Percentiles rank a stretch among this genome's conserved stretches.
Conservation (phyloP, 2,329 filamentous ascomycete species). For the Plenodomus tracheiphilus region DNA sequence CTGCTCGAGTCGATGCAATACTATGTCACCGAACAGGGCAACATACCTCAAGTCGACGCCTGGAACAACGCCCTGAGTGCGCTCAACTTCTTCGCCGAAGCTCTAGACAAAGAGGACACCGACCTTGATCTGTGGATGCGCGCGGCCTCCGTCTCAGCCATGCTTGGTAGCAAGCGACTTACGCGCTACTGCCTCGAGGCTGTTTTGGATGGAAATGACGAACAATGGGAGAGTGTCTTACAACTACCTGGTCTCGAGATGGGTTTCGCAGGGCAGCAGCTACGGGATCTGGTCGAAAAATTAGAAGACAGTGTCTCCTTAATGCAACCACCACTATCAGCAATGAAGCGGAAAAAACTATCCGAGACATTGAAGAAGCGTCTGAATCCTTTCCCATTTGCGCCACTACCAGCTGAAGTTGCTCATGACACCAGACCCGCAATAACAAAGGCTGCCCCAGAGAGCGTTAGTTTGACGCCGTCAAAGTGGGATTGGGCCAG, state of each 20-base stretch:
- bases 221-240: conserved; percentile 56
- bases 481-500: conserved; percentile 51
- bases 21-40: conserved; percentile 42
- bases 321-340: conserved; percentile 54
- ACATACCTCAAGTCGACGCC: conserved; percentile 39
- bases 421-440: conserved; percentile 12
- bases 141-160: conserved; percentile 59
- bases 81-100: conserved; percentile 61
- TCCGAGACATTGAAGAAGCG: conserved; percentile 57
- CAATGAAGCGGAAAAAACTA: conserved; percentile 55
- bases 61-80: conserved; percentile 34
- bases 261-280: conserved; percentile 41
- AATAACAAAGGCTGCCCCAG: conserved; percentile 29
- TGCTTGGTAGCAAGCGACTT: conserved; percentile 61
- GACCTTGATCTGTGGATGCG: conserved; percentile 68
- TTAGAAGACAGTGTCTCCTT: conserved; percentile 61
- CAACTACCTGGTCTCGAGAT: conserved; percentile 57
- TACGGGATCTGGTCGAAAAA: conserved; percentile 49
- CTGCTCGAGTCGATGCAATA: conserved; percentile 73
- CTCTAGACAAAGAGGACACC: conserved; percentile 66
- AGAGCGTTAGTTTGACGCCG: conserved; percentile 41
- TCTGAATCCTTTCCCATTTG: conserved; percentile 56
- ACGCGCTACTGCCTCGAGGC: conserved; percentile 66
- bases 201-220: conserved; percentile 64
- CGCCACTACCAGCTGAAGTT: conserved; percentile 43